phyloP scores from a whole-genome alignment of 2,329 filamentous ascomycete genomes.

The Zopfia rhizophila region DNA sequence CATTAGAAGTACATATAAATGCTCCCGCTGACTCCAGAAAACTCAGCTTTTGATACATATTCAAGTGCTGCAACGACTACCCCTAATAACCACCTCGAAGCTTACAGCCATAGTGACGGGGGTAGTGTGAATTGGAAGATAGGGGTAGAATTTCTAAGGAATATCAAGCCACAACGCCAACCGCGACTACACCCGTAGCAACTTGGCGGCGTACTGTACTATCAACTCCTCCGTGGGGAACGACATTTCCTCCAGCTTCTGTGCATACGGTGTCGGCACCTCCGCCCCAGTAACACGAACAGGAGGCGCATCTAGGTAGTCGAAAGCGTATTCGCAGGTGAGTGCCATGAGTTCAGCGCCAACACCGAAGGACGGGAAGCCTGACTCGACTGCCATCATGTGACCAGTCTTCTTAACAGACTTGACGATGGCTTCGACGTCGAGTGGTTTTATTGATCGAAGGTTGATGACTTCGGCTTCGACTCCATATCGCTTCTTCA shows the following conservation, averaged over 20 bases:
- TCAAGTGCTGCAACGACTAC: conserved; percentile 7
- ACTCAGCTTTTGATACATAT: conserved; percentile 40
- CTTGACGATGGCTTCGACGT: conserved; percentile 93
- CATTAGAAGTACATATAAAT: conserved; percentile 39
- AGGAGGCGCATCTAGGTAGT: conserved; percentile 94
- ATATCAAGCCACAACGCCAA: conserved; percentile 2
- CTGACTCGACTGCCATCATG: conserved; percentile 91
- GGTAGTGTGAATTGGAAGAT: background rate
- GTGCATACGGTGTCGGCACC: conserved; percentile 94
- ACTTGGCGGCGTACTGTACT: conserved; percentile 86
- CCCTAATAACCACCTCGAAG: conserved; percentile 1
- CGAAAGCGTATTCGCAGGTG: conserved; percentile 97
- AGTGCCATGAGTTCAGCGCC: conserved; percentile 91
- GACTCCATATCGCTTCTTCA: conserved; percentile 96
- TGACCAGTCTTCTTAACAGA: conserved; percentile 99
- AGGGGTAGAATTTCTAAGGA: conserved; percentile 3
- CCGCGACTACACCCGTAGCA: conserved; percentile 75
- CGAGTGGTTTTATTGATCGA: conserved; percentile 95
- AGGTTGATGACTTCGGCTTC: conserved; percentile 98
- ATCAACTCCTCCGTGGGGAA: conserved; percentile 94
- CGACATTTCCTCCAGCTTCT: conserved; percentile 91
- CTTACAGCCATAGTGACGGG: background rate
- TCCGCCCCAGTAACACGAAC: conserved; percentile 96
- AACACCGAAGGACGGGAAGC: conserved; percentile 95
- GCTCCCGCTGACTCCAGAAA: conserved; percentile 25